A percentile compares a stretch with the other conserved stretches of the same genome.
phyloP scores from a whole-genome alignment of 306 rosid species.

The Cucurbita argyrosperma region DNA sequence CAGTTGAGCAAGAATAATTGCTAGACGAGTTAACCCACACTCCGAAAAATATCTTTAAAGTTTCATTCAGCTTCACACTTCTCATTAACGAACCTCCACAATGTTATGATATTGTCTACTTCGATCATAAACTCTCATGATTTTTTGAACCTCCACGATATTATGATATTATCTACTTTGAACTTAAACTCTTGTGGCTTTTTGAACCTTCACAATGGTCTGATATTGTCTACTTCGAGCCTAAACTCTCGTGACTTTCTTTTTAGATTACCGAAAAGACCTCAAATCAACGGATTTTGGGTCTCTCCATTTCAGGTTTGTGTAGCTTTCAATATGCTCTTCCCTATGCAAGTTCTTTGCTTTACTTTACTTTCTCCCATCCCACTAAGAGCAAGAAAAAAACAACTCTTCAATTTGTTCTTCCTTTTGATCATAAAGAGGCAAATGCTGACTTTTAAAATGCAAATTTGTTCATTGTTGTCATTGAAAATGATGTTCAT shows the following conservation, averaged over 20 bases:
- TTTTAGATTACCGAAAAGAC: too few relatives aligned
- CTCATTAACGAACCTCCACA: neutral
- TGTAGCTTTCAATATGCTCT: neutral
- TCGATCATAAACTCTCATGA: too few relatives aligned
- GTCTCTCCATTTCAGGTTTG: neutral
- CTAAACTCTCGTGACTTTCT: too few relatives aligned
- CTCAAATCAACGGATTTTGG: too few relatives aligned
- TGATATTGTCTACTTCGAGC: too few relatives aligned
- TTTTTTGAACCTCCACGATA: too few relatives aligned
- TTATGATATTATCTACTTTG: too few relatives aligned
- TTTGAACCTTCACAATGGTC: too few relatives aligned
- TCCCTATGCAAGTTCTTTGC: neutral
- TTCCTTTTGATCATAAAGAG: neutral
- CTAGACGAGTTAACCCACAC: conserved; percentile 36
- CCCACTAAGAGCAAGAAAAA: neutral
- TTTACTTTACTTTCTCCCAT: neutral
- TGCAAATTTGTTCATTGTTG: neutral
- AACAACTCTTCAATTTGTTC: neutral
- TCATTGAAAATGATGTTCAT: conserved; percentile 6
- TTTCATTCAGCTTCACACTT: conserved; percentile 18
- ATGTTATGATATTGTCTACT: too few relatives aligned
- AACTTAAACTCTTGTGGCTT: too few relatives aligned
- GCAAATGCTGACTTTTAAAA: conserved; percentile 4
- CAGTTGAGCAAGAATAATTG: conserved; percentile 30
- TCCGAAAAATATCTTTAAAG: conserved; percentile 8